Conservation (phyloP, 306 rosid genomes). For the Trifolium subterraneum region DNA sequence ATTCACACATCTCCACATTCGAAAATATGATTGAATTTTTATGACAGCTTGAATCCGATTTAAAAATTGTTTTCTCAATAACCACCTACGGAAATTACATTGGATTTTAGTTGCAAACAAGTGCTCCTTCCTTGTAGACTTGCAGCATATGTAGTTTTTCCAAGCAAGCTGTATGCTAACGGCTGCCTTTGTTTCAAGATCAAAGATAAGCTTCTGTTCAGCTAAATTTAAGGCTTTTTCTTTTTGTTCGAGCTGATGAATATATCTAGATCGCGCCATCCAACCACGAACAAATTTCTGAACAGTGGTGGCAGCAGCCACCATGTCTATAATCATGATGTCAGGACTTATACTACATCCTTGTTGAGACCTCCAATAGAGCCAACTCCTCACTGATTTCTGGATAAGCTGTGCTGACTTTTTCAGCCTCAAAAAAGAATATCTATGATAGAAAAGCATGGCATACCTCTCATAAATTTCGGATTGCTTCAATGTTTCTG, state of each 20-base stretch:
- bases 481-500: constrained; percentile 54
- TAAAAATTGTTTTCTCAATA: constrained; percentile 59
- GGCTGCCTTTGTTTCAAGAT: constrained; percentile 53
- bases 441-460: constrained; percentile 51
- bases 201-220: constrained; percentile 38
- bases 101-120: constrained; percentile 69
- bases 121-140: constrained; percentile 46
- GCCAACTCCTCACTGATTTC: constrained; percentile 61
- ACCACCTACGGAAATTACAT: constrained; percentile 62
- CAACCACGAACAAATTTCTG: constrained; percentile 66
- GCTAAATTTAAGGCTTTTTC: constrained; percentile 38
- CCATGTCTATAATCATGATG: constrained; percentile 35
- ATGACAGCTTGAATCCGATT: constrained; percentile 60
- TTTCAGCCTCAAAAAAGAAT: constrained; percentile 54
- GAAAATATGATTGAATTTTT: constrained; percentile 66
- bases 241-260: constrained; percentile 44
- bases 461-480: constrained; percentile 49
- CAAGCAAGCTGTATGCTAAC: constrained; percentile 60
- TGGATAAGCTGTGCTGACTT: constrained; percentile 61
- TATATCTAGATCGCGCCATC: constrained; percentile 53
- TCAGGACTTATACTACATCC: constrained; percentile 28
- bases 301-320: constrained; percentile 53
- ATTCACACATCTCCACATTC: constrained; percentile 71
- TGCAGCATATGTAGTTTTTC: constrained; percentile 48
- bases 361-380: constrained; percentile 49